These are phyloP conservation scores for Cladosporium sp. DNA, from an alignment of 2,329 filamentous ascomycete genomes.

Conservation along the genomic window DNA sequence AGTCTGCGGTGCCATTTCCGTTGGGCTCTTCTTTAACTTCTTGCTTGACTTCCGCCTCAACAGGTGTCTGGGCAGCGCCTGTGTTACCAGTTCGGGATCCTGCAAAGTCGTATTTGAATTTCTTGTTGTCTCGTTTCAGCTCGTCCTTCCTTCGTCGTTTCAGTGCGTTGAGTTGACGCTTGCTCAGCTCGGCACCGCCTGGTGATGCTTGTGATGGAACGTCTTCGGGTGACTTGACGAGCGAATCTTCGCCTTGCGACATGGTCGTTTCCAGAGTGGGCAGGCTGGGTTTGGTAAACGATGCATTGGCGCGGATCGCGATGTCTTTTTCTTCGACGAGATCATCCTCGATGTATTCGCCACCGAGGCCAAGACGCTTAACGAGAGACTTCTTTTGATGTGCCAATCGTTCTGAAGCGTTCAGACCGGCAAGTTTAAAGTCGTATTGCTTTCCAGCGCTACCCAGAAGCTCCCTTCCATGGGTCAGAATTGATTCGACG, in stretches of 20 bases:
- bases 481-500: slow-evolving; percentile 72
- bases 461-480: slow-evolving; percentile 78
- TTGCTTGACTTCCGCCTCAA: slow-evolving; percentile 55
- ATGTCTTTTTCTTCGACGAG: slow-evolving; percentile 66
- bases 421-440: slow-evolving; percentile 75
- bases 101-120: slow-evolving; percentile 73
- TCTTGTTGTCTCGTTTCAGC: slow-evolving; percentile 82
- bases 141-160: slow-evolving; percentile 92
- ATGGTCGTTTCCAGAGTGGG: slow-evolving; percentile 51
- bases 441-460: slow-evolving; percentile 79
- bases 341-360: slow-evolving; percentile 80
- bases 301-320: slow-evolving; percentile 33
- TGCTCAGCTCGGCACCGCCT: slow-evolving; percentile 62
- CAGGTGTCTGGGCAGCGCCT: slow-evolving; percentile 54
- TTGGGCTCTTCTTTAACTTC: slow-evolving; percentile 50
- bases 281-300: slow-evolving; percentile 33
- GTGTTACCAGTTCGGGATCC: slow-evolving; percentile 56
- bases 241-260: slow-evolving; percentile 37
- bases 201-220: slow-evolving; percentile 19
- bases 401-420: slow-evolving; percentile 72
- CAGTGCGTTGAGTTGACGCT: slow-evolving; percentile 87
- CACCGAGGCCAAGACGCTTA: slow-evolving; percentile 76
- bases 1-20: slow-evolving; percentile 61
- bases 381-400: slow-evolving; percentile 87
- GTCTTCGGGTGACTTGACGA: slow-evolving; percentile 31